phyloP scores from a whole-genome alignment of 2,329 filamentous ascomycete species.

The Grosmannia huntii region DNA sequence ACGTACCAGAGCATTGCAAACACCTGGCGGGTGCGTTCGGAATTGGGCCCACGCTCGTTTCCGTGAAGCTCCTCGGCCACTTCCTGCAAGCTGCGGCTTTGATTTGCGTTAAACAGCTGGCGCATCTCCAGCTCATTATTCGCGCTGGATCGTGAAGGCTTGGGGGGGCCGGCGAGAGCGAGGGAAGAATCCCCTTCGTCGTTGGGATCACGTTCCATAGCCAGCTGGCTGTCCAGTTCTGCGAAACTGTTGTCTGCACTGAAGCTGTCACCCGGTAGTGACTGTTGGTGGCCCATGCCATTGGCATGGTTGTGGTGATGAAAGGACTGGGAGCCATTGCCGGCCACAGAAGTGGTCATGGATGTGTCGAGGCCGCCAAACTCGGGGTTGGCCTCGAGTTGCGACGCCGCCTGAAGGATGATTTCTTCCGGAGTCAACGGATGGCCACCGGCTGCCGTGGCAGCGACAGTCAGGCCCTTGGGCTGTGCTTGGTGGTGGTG shows the following conservation, averaged over 20 bases:
- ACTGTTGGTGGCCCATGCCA: constrained; percentile 32
- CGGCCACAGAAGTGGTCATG: constrained; percentile 32
- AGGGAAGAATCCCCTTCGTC: constrained; percentile 41
- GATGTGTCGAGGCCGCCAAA: constrained; percentile 34
- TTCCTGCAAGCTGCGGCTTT: constrained; percentile 53
- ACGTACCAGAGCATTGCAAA: constrained; percentile 81
- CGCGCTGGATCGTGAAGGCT: constrained; percentile 53
- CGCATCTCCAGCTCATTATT: constrained; percentile 75
- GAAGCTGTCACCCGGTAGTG: constrained; percentile 42
- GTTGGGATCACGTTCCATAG: constrained; percentile 45
- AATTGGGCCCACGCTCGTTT: constrained; percentile 68
- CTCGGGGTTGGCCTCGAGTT: constrained; percentile 37
- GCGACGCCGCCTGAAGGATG: constrained; percentile 43
- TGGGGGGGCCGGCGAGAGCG: constrained; percentile 32
- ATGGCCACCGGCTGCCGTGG: constrained; percentile 17
- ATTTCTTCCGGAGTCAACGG: constrained; percentile 46
- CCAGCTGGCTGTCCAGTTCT: constrained; percentile 44
- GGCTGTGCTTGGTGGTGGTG: constrained; percentile 31
- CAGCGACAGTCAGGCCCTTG: constrained; percentile 1
- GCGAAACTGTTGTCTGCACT: constrained; percentile 39
- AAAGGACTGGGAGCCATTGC: constrained; percentile 27
- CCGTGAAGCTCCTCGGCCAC: constrained; percentile 65
- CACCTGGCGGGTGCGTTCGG: constrained; percentile 71
- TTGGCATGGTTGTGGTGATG: constrained; percentile 22
- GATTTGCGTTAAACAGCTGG: constrained; percentile 58